These are phyloP conservation scores for Monascus ruber DNA, from an alignment of 2,329 filamentous ascomycete species.

Conservation along the genomic window DNA sequence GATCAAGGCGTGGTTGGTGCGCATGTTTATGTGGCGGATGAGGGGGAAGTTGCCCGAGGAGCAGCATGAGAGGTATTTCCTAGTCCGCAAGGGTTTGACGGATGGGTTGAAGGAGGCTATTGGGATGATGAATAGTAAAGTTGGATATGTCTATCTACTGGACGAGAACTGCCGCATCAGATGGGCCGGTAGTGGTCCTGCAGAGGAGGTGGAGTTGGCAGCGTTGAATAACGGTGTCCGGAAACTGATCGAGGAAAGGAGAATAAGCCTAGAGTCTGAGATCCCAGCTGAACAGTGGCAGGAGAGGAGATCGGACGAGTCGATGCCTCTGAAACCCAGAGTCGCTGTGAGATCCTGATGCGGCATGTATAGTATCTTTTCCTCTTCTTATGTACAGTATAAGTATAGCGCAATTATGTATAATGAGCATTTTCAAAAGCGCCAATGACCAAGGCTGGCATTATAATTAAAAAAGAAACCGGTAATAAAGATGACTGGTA, in stretches of 20 bases:
- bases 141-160: conserved; percentile 86
- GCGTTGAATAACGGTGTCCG: conserved; percentile 31
- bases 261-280: conserved; percentile 12
- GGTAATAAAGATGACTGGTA: no score
- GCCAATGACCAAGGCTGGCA: conserved; percentile 1
- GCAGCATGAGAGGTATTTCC: conserved; percentile 48
- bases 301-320: conserved; percentile 1
- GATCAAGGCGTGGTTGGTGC: conserved; percentile 49
- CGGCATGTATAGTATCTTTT: not conserved
- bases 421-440: conserved; percentile 2
- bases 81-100: conserved; percentile 46
- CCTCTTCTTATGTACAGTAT: conserved; percentile 6
- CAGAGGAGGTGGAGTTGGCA: conserved; percentile 30
- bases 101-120: conserved; percentile 48
- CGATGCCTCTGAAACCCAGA: conserved; percentile 7
- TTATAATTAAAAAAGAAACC: conserved; percentile 1
- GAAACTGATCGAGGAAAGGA: conserved; percentile 32
- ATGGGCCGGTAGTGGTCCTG: conserved; percentile 69
- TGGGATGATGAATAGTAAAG: conserved; percentile 72
- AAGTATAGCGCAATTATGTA: conserved; percentile 4
- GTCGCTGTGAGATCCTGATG: conserved; percentile 8
- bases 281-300: conserved; percentile 11
- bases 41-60: conserved; percentile 36
- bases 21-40: conserved; percentile 42
- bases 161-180: conserved; percentile 80